phyloP scores from a whole-genome alignment of 805 yeast genomes.

The Wickerhamiella allomyrinae region DNA sequence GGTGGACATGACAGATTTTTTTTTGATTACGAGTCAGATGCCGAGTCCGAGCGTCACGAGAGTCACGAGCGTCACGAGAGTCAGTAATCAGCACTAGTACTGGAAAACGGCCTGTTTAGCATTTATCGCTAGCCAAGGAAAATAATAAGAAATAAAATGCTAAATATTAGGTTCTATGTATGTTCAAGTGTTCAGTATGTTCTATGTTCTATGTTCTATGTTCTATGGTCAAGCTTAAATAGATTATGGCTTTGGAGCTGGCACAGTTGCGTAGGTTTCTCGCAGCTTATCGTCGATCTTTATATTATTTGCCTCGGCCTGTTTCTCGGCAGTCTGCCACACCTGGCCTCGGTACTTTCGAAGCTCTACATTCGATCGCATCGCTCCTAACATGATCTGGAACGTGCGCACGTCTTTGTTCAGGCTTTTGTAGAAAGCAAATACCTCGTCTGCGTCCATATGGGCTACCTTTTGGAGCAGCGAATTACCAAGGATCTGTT shows the following conservation, averaged over 20 bases:
- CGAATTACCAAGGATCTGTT: slow-evolving; percentile 14
- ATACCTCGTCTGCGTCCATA: slow-evolving; percentile 10
- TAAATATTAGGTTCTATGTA: too few species aligned
- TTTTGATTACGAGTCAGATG: neutral
- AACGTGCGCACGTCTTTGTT: slow-evolving; percentile 17
- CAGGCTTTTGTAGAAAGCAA: slow-evolving; percentile 13
- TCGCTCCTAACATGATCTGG: slow-evolving; percentile 17
- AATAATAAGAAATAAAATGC: too few species aligned
- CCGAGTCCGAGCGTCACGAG: too few species aligned
- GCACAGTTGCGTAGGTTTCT: slow-evolving; percentile 10
- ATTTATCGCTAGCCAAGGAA: too few species aligned
- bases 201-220: too few species aligned
- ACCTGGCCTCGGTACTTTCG: slow-evolving; percentile 9
- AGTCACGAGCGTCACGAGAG: too few species aligned
- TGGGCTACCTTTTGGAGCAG: slow-evolving; percentile 10
- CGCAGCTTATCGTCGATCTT: slow-evolving; percentile 13
- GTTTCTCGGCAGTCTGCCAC: slow-evolving; percentile 13
- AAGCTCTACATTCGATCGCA: slow-evolving; percentile 9
- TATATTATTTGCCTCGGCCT: slow-evolving; percentile 14
- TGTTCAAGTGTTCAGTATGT: too few species aligned
- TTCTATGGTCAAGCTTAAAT: too few species aligned
- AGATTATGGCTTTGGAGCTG: neutral
- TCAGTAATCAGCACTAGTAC: too few species aligned
- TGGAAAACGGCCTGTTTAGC: too few species aligned
- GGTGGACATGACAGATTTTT: slow-evolving; percentile 2